Percentiles rank a stretch among this genome's conserved stretches.
phyloP scores from a whole-genome alignment of 2,329 filamentous ascomycete species.

The Cadophora luteo-olivacea region DNA sequence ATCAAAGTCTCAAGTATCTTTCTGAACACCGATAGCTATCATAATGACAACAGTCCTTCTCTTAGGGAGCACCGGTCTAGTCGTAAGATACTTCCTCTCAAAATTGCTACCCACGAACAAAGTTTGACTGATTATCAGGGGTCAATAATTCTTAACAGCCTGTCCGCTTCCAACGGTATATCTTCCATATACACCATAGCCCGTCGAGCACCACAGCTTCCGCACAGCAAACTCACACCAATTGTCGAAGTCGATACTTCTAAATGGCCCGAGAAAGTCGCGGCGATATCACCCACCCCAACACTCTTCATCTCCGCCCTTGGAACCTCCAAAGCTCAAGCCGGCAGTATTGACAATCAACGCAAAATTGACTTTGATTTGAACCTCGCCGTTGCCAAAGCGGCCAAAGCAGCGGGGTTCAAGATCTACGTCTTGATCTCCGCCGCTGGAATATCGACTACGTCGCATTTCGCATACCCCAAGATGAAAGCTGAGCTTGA shows the following conservation, averaged over 20 bases:
- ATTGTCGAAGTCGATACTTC: slow-evolving; percentile 66
- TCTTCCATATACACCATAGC: slow-evolving; percentile 64
- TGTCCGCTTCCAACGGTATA: slow-evolving; percentile 61
- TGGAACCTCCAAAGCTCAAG: slow-evolving; percentile 77
- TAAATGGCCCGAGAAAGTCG: slow-evolving; percentile 70
- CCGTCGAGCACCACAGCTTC: slow-evolving; percentile 63
- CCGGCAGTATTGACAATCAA: slow-evolving; percentile 79
- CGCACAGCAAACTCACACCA: slow-evolving; percentile 56
- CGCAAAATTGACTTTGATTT: slow-evolving; percentile 89
- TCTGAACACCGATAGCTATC: neutral
- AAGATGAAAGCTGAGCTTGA: slow-evolving; percentile 91
- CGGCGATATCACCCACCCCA: slow-evolving; percentile 60
- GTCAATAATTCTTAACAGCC: slow-evolving; percentile 71
- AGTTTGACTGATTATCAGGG: slow-evolving; percentile 51
- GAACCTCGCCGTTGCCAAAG: slow-evolving; percentile 78
- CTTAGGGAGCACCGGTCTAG: neutral
- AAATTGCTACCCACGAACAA: too few species aligned
- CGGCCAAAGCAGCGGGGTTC: slow-evolving; percentile 74
- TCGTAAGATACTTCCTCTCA: neutral
- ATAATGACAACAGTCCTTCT: neutral
- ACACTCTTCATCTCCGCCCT: slow-evolving; percentile 77
- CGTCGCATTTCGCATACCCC: slow-evolving; percentile 59
- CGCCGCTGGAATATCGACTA: slow-evolving; percentile 53
- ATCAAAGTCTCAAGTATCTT: too few species aligned
- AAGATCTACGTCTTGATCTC: slow-evolving; percentile 62